Evolutionary conservation across 495 filamentous ascomycete species (phyloP), one percentile per base, ranked within the genome.

Genomic region (Geopyxis carbonaria): DNA sequence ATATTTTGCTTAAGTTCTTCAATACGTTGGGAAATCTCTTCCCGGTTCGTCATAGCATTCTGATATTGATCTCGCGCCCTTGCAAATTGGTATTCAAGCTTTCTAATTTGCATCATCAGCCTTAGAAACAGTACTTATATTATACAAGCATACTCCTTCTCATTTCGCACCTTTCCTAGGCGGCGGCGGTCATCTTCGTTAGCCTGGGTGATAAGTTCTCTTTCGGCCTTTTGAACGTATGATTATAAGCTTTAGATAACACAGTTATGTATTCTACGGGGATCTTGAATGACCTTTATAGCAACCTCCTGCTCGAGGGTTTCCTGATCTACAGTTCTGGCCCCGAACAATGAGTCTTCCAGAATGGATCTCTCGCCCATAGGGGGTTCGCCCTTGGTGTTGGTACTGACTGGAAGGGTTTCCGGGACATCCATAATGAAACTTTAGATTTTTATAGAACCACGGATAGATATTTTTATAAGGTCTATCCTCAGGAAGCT

Each of bases 121-220:
- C 31, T 3, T 6, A 15, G 23, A 23, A 2, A 32, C 22, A 9
- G n/a, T 25, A 18, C 22, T 11, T 9, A 10, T 10, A 23, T 14
- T 13, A 9, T 10, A 24, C 5, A n/a, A 28, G 32, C 59, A 41
- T 61, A 69, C 64, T 70, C 64, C 51, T 74, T 78, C 24, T 72
- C 72, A 1, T 47, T 58, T 34, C 69, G 59, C 1, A 79, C 73
- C 55, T 82, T 89, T 35, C 87, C 79, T 36, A 93, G 70, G 42
- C 87, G 72, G 54, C 83, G 89, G 42, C 73, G 69, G 46, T 97
- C 89, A 35, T 77, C 72, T 59, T 89, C 81, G 53, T 94, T 76
- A 18, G 87, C 85, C 50, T 80, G 77, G 46, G 85, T 80, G 20
- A 70, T 72, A 31, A 94, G 65, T 8, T 80, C 61, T 43, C 71